phyloP scores from a whole-genome alignment of 2,329 filamentous ascomycete genomes.

The Xylaria sp. region DNA sequence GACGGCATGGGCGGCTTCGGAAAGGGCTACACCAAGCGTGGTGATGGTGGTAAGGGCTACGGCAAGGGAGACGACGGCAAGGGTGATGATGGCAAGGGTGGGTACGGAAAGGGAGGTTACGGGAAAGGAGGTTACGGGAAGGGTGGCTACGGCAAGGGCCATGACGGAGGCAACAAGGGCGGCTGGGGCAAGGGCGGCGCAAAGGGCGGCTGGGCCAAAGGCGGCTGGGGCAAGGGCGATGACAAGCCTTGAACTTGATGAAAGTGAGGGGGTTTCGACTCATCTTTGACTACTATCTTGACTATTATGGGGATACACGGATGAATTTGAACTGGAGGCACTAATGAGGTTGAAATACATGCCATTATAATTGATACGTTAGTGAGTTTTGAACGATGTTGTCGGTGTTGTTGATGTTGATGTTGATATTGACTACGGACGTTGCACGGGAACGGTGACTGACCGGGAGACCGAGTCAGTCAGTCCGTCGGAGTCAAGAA shows the following conservation, averaged over 20 bases:
- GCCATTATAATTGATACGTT: not conserved
- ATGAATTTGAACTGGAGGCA: not conserved
- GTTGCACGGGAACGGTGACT: not conserved
- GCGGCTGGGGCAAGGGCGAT: not conserved
- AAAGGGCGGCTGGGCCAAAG: slow-evolving; percentile 1
- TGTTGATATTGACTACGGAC: not conserved
- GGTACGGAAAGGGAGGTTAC: not conserved
- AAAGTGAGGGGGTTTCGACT: not conserved
- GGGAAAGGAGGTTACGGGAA: slow-evolving; percentile 15
- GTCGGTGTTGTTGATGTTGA: not conserved
- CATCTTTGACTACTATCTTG: not conserved
- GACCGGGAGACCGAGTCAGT: not conserved
- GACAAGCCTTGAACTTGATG: not conserved
- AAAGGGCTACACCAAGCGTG: not conserved
- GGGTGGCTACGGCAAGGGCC: not conserved
- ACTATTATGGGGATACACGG: not conserved
- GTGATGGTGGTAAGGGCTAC: slow-evolving; percentile 1
- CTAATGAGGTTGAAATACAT: not conserved
- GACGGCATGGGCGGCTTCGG: slow-evolving; percentile 11
- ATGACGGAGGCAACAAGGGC: not conserved
- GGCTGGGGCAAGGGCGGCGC: slow-evolving; percentile 9
- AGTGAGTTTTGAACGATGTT: not conserved
- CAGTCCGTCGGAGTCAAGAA: not conserved
- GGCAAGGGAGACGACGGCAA: slow-evolving; percentile 9
- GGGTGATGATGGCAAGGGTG: slow-evolving; percentile 13